A percentile compares a stretch with the other conserved stretches of the same genome.
Conservation (phyloP, 495 filamentous ascomycete genomes). For the Hypoxylon trugodes region DNA sequence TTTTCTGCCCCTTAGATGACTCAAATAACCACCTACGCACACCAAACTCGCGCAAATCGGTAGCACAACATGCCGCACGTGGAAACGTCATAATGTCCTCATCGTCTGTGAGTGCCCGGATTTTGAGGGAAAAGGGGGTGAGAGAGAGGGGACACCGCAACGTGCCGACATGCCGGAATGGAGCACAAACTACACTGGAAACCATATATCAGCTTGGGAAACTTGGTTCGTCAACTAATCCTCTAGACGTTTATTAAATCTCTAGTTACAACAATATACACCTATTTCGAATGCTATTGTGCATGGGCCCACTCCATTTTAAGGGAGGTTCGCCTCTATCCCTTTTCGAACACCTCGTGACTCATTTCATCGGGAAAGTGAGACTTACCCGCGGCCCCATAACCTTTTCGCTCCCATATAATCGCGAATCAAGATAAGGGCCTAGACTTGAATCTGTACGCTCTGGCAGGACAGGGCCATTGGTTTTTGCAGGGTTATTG, state of each 20-base stretch:
- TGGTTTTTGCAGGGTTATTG: background rate
- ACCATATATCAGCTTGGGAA: background rate
- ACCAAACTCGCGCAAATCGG: background rate
- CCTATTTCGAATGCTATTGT: too few relatives aligned
- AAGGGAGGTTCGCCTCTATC: too few relatives aligned
- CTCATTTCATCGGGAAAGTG: too few relatives aligned
- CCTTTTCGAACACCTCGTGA: too few relatives aligned
- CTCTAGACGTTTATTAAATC: too few relatives aligned
- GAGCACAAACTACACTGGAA: background rate
- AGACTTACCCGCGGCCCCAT: background rate
- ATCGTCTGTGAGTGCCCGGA: background rate
- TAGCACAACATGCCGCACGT: constrained; percentile 1
- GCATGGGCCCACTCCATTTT: too few relatives aligned
- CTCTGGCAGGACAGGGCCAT: background rate
- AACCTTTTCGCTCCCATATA: background rate
- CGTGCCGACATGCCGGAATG: background rate
- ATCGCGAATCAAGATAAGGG: constrained; percentile 1
- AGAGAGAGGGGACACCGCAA: background rate
- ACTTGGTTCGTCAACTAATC: background rate
- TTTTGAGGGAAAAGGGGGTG: background rate
- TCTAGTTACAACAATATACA: too few relatives aligned
- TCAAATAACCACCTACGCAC: background rate
- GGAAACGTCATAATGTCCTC: constrained; percentile 16
- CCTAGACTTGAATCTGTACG: constrained; percentile 12
- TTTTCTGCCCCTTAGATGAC: background rate